A percentile compares a stretch with the other conserved stretches of the same genome.
These are phyloP conservation scores for Claviceps humidiphila DNA, from an alignment of 2,329 filamentous ascomycete species.

Conservation along the genomic window DNA sequence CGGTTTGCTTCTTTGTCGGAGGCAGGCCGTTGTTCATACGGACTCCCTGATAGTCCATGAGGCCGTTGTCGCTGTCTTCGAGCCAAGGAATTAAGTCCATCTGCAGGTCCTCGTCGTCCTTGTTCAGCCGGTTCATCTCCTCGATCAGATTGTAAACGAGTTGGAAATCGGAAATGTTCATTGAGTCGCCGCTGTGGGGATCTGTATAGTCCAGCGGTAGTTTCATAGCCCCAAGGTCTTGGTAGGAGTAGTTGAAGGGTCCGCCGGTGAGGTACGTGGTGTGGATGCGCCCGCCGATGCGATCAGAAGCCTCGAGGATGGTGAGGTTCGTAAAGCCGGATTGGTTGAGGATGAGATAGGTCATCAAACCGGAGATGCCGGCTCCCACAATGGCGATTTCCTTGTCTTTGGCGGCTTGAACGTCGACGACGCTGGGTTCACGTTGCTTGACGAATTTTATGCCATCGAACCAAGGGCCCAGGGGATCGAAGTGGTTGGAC, in stretches of 20 bases:
- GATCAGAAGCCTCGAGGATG: constrained; percentile 46
- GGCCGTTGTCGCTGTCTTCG: constrained; percentile 40
- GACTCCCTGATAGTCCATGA: constrained; percentile 33
- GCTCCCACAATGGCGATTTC: constrained; percentile 55
- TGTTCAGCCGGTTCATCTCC: constrained; percentile 46
- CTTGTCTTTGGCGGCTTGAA: constrained; percentile 9
- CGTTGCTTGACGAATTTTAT: constrained; percentile 44
- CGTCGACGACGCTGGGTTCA: constrained; percentile 27
- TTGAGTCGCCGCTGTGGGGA: constrained; percentile 35
- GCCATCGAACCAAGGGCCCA: constrained; percentile 53
- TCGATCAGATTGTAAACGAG: constrained; percentile 51
- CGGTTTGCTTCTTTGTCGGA: constrained; percentile 35
- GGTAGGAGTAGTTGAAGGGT: constrained; percentile 51
- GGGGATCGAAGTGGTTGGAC: constrained; percentile 30
- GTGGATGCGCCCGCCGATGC: constrained; percentile 50
- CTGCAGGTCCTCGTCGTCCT: constrained; percentile 29
- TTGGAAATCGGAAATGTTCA: constrained; percentile 47
- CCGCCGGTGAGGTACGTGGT: constrained; percentile 48
- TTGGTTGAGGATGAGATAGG: constrained; percentile 30
- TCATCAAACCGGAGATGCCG: constrained; percentile 54
- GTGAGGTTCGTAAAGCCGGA: constrained; percentile 45
- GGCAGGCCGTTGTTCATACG: constrained; percentile 38
- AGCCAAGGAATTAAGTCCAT: constrained; percentile 53
- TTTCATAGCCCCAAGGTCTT: constrained; percentile 54
- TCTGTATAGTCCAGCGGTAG: constrained; percentile 42